Evolutionary conservation across 2,329 filamentous ascomycete species (phyloP), one percentile per base, ranked within the genome.

Genomic region (Apiospora sp.): DNA sequence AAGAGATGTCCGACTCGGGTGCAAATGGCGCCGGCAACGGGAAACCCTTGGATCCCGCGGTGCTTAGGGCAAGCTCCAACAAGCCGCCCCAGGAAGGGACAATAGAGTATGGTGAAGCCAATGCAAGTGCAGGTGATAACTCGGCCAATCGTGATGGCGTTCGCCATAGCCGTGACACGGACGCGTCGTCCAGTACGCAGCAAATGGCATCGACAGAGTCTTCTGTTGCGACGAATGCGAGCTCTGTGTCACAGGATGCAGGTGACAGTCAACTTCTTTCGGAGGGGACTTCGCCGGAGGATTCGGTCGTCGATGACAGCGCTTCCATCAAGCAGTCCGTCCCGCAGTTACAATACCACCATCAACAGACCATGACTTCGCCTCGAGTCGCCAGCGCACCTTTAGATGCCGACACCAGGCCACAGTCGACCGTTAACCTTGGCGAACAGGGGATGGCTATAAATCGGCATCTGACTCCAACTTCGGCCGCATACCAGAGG

Each of bases 391-490:
- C 82, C 69, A 87, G 82, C 76, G 82, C 82, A n/a, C 81, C 83
- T 48, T 81, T 80, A 72, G 86, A 83, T 49, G 78, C 79, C 68
- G 83, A 84, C 69, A 79, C 80, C n/a, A 83, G 84, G 71, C 83
- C 83, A 48, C 82, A 84, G 6, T 89, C 88, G 10, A 88, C 83
- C 69, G 86, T 87, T 1, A 88, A 90, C 72, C 80, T 88, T 61
- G 80, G 82, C 5, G 90, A 92, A 44, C 83, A 84, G 71, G 86
- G 82, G 22, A 81, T 84, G 3, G 83, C 84, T 46, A 87, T 89
- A 73, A 89, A 90, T 75, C 90, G 91, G 67, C 90, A 92, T 80
- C 83, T 94, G 48, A 91, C 91, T 3, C 91, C 89, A 34, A 90
- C 82, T 64, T 87, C 88, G 16, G 84, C 86, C 77, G 84, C 86